Evolutionary conservation across 2,329 filamentous ascomycete genomes (phyloP).

Genomic region (Penicillium sp.): DNA sequence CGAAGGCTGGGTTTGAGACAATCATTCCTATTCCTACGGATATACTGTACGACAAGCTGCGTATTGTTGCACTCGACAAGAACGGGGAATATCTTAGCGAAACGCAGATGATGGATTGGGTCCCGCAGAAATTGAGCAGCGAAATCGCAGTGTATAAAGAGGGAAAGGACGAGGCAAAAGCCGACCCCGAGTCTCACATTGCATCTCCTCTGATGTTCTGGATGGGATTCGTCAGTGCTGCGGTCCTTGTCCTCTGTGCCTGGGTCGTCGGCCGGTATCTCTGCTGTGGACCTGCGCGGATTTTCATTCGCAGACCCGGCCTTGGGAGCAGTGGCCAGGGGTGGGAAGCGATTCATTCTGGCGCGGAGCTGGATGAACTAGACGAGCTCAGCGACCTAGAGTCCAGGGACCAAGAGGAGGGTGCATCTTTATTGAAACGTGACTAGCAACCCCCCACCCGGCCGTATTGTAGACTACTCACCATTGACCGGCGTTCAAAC

Average conservation of each 20-base stretch:
- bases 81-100: constrained; percentile 20
- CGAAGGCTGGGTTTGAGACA: constrained; percentile 32
- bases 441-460: too few species aligned
- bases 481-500: too few species aligned
- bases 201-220: constrained; percentile 1
- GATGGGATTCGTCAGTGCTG: constrained; percentile 8
- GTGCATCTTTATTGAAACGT: constrained; percentile 6
- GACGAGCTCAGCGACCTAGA: constrained; percentile 8
- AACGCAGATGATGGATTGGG: constrained; percentile 20
- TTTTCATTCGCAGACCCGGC: background rate
- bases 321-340: background rate
- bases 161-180: background rate
- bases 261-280: constrained; percentile 4
- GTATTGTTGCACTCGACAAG: constrained; percentile 24
- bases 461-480: too few species aligned
- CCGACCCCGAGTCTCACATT: background rate
- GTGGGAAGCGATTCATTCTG: constrained; percentile 1
- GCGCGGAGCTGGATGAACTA: constrained; percentile 5
- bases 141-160: constrained; percentile 11
- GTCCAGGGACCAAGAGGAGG: constrained; percentile 1
- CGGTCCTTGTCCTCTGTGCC: background rate
- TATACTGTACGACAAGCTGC: constrained; percentile 13
- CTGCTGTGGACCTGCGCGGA: background rate
- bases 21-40: constrained; percentile 22
- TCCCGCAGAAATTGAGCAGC: constrained; percentile 13